Evolutionary conservation across 441 rosid species (phyloP), one percentile per base, ranked within the genome.

Genomic region (Sinapis alba): DNA sequence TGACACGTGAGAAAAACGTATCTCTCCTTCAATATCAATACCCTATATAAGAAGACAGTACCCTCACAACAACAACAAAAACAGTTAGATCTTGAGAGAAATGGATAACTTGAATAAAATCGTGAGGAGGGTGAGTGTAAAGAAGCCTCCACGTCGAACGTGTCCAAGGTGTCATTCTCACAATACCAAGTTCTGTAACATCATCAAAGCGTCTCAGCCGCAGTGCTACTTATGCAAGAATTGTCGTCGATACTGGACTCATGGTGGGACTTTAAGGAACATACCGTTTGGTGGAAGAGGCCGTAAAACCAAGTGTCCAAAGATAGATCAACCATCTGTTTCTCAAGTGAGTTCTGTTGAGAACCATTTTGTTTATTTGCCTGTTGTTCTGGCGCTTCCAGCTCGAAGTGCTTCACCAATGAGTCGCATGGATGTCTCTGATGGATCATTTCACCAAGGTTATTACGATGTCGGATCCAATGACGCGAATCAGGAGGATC

Each of bases 141-240:
- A 57, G 62, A 19, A 78, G 6, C 88, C 73, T 23, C 79, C 50
- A 19, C 83, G 68, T 2, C 82, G 71, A 41, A 83, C 80, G 72
- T 92, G 96, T 57, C 93, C 93, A 30, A 88, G 94, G 19, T 92
- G 96, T 19, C 84, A 87, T 11, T 92, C 96, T 7, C 12, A 75
- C 58, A 84, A 89, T 70, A 90, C 94, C n/a, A 92, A 90, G 69
- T 89, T 93, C 28, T 89, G 97, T 81, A 89, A 93, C 66, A 89
- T 7, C 23, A 8, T 7, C 9, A 2, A 11, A 23, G 16, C 3
- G 56, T 50, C 56, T 50, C 21, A 50, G 16, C 20, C 20, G 23
- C 4, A n/a, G n/a, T n/a, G 23, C 11, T 50, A 18, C 56, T 7
- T 12, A 23, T 50, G 56, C 23, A 50, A 8, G 56, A 1, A 50